Percentiles rank a stretch among this genome's conserved stretches.
Evolutionary conservation across 2,329 filamentous ascomycete genomes (phyloP).

Genomic region (Aspergillus floridensis): DNA sequence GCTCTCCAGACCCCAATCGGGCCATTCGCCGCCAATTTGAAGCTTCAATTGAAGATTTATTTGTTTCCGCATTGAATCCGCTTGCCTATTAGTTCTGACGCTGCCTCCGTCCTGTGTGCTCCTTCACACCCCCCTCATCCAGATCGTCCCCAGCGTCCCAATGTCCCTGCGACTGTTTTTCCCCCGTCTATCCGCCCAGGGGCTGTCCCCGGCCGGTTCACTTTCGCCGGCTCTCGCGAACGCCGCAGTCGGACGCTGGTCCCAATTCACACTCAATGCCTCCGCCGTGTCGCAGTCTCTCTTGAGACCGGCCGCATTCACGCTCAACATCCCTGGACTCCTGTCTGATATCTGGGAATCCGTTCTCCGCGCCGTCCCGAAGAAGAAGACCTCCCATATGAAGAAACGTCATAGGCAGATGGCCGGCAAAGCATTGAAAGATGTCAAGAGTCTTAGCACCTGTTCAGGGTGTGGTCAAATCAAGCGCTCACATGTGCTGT

Average conservation of each 20-base stretch:
- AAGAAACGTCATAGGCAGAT: slow-evolving; percentile 91
- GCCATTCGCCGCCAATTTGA: slow-evolving; percentile 16
- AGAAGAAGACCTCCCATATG: slow-evolving; percentile 97
- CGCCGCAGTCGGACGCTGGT: slow-evolving; percentile 21
- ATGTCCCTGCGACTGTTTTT: slow-evolving; percentile 32
- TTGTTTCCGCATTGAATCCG: slow-evolving; percentile 7
- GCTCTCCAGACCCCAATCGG: slow-evolving; percentile 24
- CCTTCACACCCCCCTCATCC: not conserved
- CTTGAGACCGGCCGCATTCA: slow-evolving; percentile 59
- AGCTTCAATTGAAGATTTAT: slow-evolving; percentile 22
- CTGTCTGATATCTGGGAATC: slow-evolving; percentile 88
- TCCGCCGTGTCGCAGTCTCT: slow-evolving; percentile 57
- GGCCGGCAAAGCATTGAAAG: slow-evolving; percentile 92
- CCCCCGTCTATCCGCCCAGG: slow-evolving; percentile 17
- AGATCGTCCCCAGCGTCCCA: not conserved
- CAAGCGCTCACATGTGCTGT: slow-evolving; percentile 87
- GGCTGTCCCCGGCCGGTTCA: slow-evolving; percentile 25
- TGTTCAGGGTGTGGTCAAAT: slow-evolving; percentile 84
- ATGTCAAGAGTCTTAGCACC: slow-evolving; percentile 80
- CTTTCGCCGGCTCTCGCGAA: slow-evolving; percentile 18
- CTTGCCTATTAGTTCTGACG: not conserved
- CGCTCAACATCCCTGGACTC: slow-evolving; percentile 63
- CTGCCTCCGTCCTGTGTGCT: not conserved
- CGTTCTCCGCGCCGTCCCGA: slow-evolving; percentile 86
- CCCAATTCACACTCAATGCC: slow-evolving; percentile 43